Evolutionary conservation across 768 basidiomycete species (phyloP), one percentile per base, ranked within the genome.

Genomic region (Russula griseocarnosa): DNA sequence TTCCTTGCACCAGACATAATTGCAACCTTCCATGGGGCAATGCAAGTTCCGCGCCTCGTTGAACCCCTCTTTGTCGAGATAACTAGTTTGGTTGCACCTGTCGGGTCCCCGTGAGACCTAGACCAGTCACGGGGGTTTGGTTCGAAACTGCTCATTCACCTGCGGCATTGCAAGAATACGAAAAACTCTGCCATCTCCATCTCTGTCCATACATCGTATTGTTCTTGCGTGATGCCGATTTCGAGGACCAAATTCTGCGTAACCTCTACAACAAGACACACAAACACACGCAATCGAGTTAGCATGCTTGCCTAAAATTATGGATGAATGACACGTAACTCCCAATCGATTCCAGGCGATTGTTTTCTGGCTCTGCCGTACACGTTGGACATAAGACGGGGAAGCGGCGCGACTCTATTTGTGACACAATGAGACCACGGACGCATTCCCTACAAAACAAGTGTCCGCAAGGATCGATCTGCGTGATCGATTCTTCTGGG

Each of bases 381-480:
- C 87, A 88, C 38, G 79, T 69, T 1, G 86, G 87, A 71, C 86
- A 88, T 13, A 79, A 68, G 26, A 88, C 81, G 2, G 86, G 86
- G 58, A 79, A 87, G 8, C 78, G 79, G 61, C 77, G 79, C 22
- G 84, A 81, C 20, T 76, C 74, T 26, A 87, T 74, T 71, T 81
- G 81, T 1, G 79, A 76, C 47, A 66, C 69, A 20, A 81, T 71
- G 60, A 81, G 79, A 1, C 64, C 67, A 60, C 71, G 74, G 55
- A 86, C 63, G 69, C 87, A 88, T 6, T 74, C 70, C 61, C 82
- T 75, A 73, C 87, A 88, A 69, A 82, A 81, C 11, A 64, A 66
- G 69, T 88, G 86, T 10, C 68, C 67, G 65, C 86, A 88, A 2
- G 32, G 72, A 3, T 73, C 76, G 30, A 86, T 68, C 26, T 65